phyloP scores from a whole-genome alignment of 108 stramenopile species.

The Nitzschia palea region DNA sequence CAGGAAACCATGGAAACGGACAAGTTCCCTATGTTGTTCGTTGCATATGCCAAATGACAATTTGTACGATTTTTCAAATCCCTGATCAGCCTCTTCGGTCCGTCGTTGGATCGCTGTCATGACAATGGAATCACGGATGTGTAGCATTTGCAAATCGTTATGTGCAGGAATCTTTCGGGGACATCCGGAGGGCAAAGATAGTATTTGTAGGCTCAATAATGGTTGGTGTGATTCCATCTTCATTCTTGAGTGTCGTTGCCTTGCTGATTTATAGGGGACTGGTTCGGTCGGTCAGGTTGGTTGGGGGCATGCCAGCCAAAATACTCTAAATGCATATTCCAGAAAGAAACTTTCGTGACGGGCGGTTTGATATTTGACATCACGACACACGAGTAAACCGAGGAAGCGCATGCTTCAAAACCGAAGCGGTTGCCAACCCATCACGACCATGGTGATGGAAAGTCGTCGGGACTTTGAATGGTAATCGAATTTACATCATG shows the following conservation, averaged over 20 bases:
- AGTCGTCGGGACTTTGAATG: conserved; percentile 66
- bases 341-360: conserved; percentile 89
- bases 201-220: conserved; percentile 92
- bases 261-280: conserved; percentile 89
- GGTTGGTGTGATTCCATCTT: conserved; percentile 46
- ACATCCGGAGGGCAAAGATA: conserved; percentile 58
- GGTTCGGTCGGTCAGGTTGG: conserved; percentile 94
- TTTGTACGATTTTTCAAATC: neutral
- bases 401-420: conserved; percentile 66
- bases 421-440: conserved; percentile 51
- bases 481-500: conserved; percentile 29
- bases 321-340: conserved; percentile 89
- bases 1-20: conserved; percentile 55
- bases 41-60: conserved; percentile 82
- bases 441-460: conserved; percentile 98
- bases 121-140: conserved; percentile 52
- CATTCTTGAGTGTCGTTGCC: conserved; percentile 55
- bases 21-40: conserved; percentile 66
- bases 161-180: conserved; percentile 82
- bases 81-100: conserved; percentile 47
- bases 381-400: conserved; percentile 86
- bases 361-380: conserved; percentile 99
- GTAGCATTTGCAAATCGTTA: conserved; percentile 68
- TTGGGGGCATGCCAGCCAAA: conserved; percentile 33
- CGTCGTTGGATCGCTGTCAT: conserved; percentile 40